Base-by-base conservation (phyloP, 1,284 basidiomycete genomes). In the Cystobasidiaceae sp. region DNA sequence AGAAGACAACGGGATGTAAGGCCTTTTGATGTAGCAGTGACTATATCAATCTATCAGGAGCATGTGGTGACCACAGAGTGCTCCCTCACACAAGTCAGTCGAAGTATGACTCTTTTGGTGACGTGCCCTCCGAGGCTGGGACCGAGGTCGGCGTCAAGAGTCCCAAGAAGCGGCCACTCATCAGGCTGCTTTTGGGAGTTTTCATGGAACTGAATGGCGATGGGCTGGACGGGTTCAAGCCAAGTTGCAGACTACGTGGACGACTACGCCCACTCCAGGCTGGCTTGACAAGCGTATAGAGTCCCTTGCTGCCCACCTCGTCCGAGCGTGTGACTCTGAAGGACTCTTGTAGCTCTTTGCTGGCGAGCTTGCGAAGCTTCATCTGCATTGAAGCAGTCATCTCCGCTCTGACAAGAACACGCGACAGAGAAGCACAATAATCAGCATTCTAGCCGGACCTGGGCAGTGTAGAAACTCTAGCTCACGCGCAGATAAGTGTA, bases 351-450 rank as follows among this genome's bases (percentile, higher is more conserved):
- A 64, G 27, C 17, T 64, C 61, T 2, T 64, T 45, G 8, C 32
- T n/a, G 3, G 61, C 33, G 13, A 64, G 21, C 23, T 56, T 55
- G 9, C 52, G 39, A 17, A 64, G 44, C 33, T 51, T 64, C 23
- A 28, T 11, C 41, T 64, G 61, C 61, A 64, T 64, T 7, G 39
- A 45, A 21, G 39, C 32, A 2, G 61, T 64, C 61, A 64, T 64
- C 44, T 64, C 61, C 13, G 61, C 50, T 1, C 61, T 64, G 44
- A 3, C 8, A 5, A 21, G n/a, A 9, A 4, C 33, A 27, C 21
- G 8, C 45, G 45, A 48, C 45, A 48, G 15, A 48, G 13, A 44
- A 2, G 23, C 11, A 11, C 21, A 54, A 23, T 32, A 13, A 28
- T 6, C n/a, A 27, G 32, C 44, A 55, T 15, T 32, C 27, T 21